A percentile compares a stretch with the other conserved stretches of the same genome.
Evolutionary conservation across 768 basidiomycete species (phyloP).

Genomic region (Sarcomyxa edulis): DNA sequence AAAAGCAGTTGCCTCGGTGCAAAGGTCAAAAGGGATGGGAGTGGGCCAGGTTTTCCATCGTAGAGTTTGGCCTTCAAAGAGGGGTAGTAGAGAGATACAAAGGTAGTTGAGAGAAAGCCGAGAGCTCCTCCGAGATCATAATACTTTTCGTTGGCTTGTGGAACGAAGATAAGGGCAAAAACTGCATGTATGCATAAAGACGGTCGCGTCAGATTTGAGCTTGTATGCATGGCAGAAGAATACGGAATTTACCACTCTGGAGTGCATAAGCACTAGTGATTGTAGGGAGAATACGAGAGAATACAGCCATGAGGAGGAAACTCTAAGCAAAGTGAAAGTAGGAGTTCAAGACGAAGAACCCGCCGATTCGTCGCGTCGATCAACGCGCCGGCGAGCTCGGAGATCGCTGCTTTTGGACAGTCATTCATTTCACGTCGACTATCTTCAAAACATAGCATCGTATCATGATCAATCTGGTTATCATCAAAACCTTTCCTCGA

Average conservation of each 20-base stretch:
- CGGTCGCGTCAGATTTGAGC: slow-evolving; percentile 3
- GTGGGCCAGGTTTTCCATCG: slow-evolving; percentile 27
- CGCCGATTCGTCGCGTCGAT: too few species aligned
- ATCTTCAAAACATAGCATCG: too few species aligned
- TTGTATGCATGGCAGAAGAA: not conserved
- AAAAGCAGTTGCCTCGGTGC: slow-evolving; percentile 59
- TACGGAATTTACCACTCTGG: slow-evolving; percentile 35
- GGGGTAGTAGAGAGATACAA: slow-evolving; percentile 60
- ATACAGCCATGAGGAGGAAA: too few species aligned
- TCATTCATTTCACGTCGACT: too few species aligned
- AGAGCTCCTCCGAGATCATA: slow-evolving; percentile 63
- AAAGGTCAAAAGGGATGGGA: slow-evolving; percentile 41
- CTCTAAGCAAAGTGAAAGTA: too few species aligned
- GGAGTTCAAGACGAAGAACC: too few species aligned
- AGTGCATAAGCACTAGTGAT: slow-evolving; percentile 44
- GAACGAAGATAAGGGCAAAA: slow-evolving; percentile 59
- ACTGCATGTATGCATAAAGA: too few species aligned
- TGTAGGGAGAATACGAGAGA: slow-evolving; percentile 49
- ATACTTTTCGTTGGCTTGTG: slow-evolving; percentile 57
- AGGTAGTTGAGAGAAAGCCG: slow-evolving; percentile 61
- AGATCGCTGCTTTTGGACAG: too few species aligned
- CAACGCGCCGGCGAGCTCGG: too few species aligned
- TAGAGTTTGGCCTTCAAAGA: slow-evolving; percentile 44
- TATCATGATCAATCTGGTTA: too few species aligned
- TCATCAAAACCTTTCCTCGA: too few species aligned